Evolutionary conservation across 495 filamentous ascomycete species (phyloP).

Genomic region (Echria macrotheca): DNA sequence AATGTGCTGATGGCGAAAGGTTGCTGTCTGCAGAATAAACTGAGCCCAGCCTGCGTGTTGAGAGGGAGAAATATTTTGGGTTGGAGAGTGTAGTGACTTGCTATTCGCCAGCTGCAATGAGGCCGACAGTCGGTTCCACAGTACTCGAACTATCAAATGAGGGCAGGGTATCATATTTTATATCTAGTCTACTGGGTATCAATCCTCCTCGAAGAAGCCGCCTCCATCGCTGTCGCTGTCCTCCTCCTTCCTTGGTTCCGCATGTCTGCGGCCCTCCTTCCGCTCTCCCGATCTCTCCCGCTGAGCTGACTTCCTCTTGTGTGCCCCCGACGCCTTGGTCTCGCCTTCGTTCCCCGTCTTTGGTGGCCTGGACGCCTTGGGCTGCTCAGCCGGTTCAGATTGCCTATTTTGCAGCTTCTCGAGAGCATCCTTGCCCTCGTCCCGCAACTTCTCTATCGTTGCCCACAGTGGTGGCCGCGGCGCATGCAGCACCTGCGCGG

Average conservation of each 20-base stretch:
- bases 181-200: neutral
- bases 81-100: no score
- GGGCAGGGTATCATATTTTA: no score
- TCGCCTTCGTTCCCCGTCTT: neutral
- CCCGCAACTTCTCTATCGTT: slow-evolving; percentile 61
- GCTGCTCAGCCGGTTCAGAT: slow-evolving; percentile 2
- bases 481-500: slow-evolving; percentile 30
- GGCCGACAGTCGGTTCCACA: no score
- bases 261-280: no score
- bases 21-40: no score
- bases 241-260: slow-evolving; percentile 12
- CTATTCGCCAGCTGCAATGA: neutral
- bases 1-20: no score
- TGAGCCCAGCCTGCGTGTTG: no score
- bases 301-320: neutral
- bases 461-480: slow-evolving; percentile 60
- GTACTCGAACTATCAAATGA: no score
- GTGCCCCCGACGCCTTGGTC: neutral
- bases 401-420: slow-evolving; percentile 44
- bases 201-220: slow-evolving; percentile 31
- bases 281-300: no score
- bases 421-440: slow-evolving; percentile 53
- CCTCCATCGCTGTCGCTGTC: slow-evolving; percentile 21
- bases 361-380: neutral
- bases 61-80: no score